Percentiles rank a stretch among this genome's conserved stretches.
Evolutionary conservation across 1,284 basidiomycete species (phyloP).

Genomic region (Ustilago crameri): DNA sequence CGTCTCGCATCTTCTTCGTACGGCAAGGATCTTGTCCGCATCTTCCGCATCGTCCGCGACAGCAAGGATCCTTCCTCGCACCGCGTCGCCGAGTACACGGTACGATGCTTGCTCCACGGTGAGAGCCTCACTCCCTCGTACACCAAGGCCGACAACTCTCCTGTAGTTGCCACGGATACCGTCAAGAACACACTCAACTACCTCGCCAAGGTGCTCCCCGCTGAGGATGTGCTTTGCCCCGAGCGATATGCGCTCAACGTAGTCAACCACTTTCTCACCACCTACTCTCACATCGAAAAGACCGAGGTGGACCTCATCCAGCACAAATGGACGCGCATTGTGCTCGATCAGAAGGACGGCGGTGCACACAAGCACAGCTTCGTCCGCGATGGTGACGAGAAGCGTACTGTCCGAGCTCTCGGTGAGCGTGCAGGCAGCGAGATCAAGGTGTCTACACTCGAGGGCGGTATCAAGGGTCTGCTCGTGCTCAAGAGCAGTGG

Average conservation of each 20-base stretch:
- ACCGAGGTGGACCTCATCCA: constrained; percentile 81
- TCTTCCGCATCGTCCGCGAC: constrained; percentile 59
- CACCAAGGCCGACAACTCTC: constrained; percentile 57
- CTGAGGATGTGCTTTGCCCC: constrained; percentile 70
- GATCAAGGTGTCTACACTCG: constrained; percentile 47
- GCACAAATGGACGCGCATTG: constrained; percentile 86
- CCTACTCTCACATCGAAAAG: constrained; percentile 79
- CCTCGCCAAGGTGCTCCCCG: constrained; percentile 49
- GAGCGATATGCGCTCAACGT: constrained; percentile 89
- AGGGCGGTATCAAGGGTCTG: constrained; percentile 54
- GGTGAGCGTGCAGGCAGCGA: constrained; percentile 71
- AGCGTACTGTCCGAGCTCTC: constrained; percentile 77
- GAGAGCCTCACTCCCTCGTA: constrained; percentile 45
- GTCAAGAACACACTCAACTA: constrained; percentile 90
- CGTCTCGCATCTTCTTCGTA: constrained; percentile 53
- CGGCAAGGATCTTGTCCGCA: constrained; percentile 62
- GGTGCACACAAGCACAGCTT: constrained; percentile 82
- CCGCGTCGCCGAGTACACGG: constrained; percentile 58
- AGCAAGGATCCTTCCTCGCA: constrained; percentile 47
- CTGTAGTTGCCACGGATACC: constrained; percentile 69
- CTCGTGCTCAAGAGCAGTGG: constrained; percentile 87
- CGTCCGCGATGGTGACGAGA: constrained; percentile 88
- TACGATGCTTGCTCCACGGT: constrained; percentile 56
- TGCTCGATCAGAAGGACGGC: constrained; percentile 70
- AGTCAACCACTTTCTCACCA: constrained; percentile 83